These are phyloP conservation scores for Phytophthora ohioensis DNA, from an alignment of 352 stramenopile species.

Conservation along the genomic window DNA sequence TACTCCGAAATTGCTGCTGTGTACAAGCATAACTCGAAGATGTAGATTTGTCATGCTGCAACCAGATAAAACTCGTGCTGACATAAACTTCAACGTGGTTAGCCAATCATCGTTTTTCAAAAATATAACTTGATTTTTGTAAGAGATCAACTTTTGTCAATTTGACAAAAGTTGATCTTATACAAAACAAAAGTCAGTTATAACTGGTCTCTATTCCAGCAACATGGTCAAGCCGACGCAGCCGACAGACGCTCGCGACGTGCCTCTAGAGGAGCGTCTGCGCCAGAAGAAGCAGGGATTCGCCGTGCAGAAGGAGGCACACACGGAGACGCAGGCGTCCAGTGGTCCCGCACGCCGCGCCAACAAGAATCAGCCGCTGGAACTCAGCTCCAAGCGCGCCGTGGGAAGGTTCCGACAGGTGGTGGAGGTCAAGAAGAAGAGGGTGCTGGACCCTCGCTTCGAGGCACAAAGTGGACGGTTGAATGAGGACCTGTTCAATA, in stretches of 20 bases:
- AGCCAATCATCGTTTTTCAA: constrained; percentile 1
- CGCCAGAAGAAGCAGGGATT: constrained; percentile 84
- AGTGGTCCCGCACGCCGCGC: constrained; percentile 22
- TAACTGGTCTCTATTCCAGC: constrained; percentile 12
- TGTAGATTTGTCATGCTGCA: neutral
- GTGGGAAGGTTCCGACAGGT: constrained; percentile 84
- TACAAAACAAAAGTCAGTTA: constrained; percentile 12
- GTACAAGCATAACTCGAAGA: constrained; percentile 25
- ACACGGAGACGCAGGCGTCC: neutral
- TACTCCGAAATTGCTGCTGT: constrained; percentile 68
- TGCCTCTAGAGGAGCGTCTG: constrained; percentile 83
- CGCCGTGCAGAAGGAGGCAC: constrained; percentile 33
- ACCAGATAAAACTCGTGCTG: too few species aligned
- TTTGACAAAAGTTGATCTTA: neutral
- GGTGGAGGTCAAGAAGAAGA: constrained; percentile 83
- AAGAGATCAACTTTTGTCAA: neutral
- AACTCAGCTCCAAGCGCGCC: constrained; percentile 86
- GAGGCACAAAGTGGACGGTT: constrained; percentile 83
- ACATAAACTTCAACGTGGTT: neutral
- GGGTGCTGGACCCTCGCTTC: constrained; percentile 87
- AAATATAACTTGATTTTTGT: neutral
- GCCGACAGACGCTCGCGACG: constrained; percentile 51
- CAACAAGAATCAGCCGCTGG: constrained; percentile 91
- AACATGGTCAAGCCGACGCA: neutral
- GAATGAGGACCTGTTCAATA: constrained; percentile 90